Conservation (phyloP, 768 basidiomycete species). For the Phaeotremella fagi region DNA sequence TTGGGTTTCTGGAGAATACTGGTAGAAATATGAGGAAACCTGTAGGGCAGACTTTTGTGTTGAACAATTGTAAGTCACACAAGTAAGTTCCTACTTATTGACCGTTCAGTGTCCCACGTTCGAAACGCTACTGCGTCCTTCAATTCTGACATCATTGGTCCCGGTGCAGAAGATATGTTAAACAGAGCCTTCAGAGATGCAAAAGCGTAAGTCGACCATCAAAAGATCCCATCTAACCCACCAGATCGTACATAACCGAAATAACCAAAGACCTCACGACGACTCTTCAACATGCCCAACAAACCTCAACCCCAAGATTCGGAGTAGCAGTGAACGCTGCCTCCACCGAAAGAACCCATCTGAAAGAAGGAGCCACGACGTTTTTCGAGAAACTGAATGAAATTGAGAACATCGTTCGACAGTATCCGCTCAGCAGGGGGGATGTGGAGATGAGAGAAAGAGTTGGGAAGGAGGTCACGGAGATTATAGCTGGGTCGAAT, state of each 20-base stretch:
- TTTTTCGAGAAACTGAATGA: conserved; percentile 42
- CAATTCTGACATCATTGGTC: conserved; percentile 41
- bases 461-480: conserved; percentile 29
- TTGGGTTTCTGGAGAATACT: conserved; percentile 27
- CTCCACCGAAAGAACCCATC: conserved; percentile 25
- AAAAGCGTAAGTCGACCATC: conserved; percentile 20
- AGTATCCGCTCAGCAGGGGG: conserved; percentile 36
- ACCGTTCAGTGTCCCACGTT: conserved; percentile 39
- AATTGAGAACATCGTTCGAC: conserved; percentile 28
- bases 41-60: conserved; percentile 34
- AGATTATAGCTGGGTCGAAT: conserved; percentile 28
- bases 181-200: conserved; percentile 44
- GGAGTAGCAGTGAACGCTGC: conserved; percentile 16
- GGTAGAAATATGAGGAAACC: conserved; percentile 30
- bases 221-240: background rate
- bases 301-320: conserved; percentile 26
- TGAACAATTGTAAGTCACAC: conserved; percentile 41
- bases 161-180: conserved; percentile 42
- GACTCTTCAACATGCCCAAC: background rate
- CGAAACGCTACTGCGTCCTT: conserved; percentile 40
- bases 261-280: conserved; percentile 23
- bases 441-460: conserved; percentile 45
- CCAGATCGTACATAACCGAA: conserved; percentile 33
- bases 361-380: conserved; percentile 38
- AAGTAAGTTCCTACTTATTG: background rate